Conservation (phyloP, 768 basidiomycete species). For the Ramaria rubella region DNA sequence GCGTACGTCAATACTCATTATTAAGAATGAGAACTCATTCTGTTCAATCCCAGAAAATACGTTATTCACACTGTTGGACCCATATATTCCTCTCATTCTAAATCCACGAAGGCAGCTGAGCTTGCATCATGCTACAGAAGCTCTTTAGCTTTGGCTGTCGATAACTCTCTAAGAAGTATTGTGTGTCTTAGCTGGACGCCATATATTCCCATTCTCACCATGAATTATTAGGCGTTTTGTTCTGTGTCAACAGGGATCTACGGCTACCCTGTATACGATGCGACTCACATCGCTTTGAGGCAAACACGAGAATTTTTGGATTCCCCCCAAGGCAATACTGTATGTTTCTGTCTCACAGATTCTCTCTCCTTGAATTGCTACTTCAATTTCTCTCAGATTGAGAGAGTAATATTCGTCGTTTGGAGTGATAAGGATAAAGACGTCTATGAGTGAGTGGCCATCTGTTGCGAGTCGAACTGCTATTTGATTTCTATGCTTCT, state of each 20-base stretch:
- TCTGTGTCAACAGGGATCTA: conserved; percentile 77
- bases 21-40: not conserved
- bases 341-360: conserved; percentile 13
- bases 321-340: conserved; percentile 39
- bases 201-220: not conserved
- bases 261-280: conserved; percentile 67
- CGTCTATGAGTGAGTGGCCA: conserved; percentile 53
- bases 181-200: conserved; percentile 28
- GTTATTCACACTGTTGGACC: conserved; percentile 84
- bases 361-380: conserved; percentile 24
- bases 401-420: conserved; percentile 69
- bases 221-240: conserved; percentile 73
- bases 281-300: conserved; percentile 62
- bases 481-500: conserved; percentile 23
- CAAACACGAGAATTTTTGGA: conserved; percentile 54
- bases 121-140: conserved; percentile 63
- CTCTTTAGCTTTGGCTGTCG: conserved; percentile 55
- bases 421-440: conserved; percentile 58
- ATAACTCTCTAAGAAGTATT: conserved; percentile 55
- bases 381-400: conserved; percentile 32
- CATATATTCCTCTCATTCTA: conserved; percentile 41
- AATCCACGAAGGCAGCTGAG: conserved; percentile 41
- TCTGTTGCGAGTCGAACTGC: conserved; percentile 3
- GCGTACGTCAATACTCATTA: conserved; percentile 44
- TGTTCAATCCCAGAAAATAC: conserved; percentile 39